Base-by-base conservation (phyloP, 345 rosid species). In the Alliaria petiolata region DNA sequence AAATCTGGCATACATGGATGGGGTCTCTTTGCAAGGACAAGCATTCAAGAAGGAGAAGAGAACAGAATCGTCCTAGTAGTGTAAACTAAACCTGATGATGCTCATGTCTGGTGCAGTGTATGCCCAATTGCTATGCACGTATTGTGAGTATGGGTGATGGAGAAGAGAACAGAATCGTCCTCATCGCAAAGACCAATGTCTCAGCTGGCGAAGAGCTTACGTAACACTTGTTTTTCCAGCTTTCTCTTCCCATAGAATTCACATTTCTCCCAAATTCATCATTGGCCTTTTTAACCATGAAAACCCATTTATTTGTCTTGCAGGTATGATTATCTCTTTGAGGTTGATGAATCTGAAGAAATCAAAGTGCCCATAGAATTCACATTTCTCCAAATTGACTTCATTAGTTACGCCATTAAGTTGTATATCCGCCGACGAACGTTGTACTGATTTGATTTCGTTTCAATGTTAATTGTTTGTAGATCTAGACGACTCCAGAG, bases 1-100 rank as follows among this genome's bases (percentile, higher is more conserved):
- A 91, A 92, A 84, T 95, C 99, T 76, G 89, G 96, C 47, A 92
- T 95, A 66, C 99, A 95, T 70, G 99, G 98, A 76, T 95, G 98
- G 98, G 99, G 99, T 66, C 86, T 95, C 53, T 95, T 95, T 79
- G 99, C 99, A 38, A 85, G 88, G 56, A 84, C 81, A 75, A 86
- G 83, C 75, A 81, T 95, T 75, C 97, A 88, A 68, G 99, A 92
- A 80, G 99, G 99, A 84, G 93, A 95, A 80, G 8, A 33, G n/a
- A 51, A 19, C n/a, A n/a, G n/a, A n/a, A n/a, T n/a, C n/a, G n/a
- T n/a, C 61, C 42, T 22, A 61, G n/a, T n/a, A n/a, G 49, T 20
- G 8, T 44, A 47, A 47, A 20, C 67, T n/a, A 57, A 58, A 15
- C 39, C 35, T 65, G 58, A 49, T 13, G 38, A 36, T 64, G 55